Conservation (phyloP, 345 rosid species). For the Eucalyptus tenuipes region DNA sequence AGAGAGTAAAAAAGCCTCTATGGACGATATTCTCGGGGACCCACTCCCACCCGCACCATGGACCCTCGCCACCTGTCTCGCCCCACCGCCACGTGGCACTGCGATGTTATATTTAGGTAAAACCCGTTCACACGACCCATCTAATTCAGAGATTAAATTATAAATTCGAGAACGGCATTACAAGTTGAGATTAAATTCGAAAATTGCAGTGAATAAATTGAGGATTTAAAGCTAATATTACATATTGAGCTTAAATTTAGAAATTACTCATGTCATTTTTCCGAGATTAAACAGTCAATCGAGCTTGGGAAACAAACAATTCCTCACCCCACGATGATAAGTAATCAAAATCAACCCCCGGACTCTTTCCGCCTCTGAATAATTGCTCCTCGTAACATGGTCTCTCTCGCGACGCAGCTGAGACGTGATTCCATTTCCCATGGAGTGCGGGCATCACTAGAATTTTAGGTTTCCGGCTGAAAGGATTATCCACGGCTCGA, state of each 20-base stretch:
- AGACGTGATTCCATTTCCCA: not conserved
- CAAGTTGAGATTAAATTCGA: fast-evolving
- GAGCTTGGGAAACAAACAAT: not conserved
- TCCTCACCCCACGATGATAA: not conserved
- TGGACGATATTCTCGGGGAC: not conserved
- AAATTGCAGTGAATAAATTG: not conserved
- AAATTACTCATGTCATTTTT: fast-evolving
- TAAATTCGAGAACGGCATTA: not conserved
- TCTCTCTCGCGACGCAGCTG: not conserved
- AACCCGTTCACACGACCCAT: not conserved
- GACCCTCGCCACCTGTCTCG: not conserved
- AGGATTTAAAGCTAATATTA: not conserved
- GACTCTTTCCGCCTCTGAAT: not conserved
- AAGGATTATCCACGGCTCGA: not conserved
- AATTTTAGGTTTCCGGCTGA: not conserved
- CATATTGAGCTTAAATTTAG: fast-evolving
- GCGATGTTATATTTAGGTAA: not conserved
- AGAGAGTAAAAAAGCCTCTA: not conserved
- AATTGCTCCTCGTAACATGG: not conserved
- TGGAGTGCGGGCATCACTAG: not conserved
- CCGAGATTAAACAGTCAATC: not conserved
- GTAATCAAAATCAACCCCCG: not conserved
- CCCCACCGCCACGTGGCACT: not conserved
- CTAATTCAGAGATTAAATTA: not conserved
- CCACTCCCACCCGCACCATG: not conserved